Conservation (phyloP, 2,329 filamentous ascomycete genomes). For the Colletotrichum spaethianum region DNA sequence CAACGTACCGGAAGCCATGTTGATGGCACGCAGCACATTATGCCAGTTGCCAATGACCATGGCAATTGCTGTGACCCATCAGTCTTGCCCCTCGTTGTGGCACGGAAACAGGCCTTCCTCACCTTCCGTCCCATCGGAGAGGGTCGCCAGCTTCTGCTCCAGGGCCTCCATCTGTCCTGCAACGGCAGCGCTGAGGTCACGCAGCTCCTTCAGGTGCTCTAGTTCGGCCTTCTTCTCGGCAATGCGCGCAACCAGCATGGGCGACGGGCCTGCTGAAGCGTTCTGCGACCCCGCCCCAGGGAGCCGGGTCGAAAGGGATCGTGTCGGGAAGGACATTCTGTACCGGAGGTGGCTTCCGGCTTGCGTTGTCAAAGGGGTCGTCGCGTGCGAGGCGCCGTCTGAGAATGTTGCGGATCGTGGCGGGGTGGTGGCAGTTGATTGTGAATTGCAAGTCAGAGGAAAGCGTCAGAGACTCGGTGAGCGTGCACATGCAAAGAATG, state of each 20-base stretch:
- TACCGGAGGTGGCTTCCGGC: background rate
- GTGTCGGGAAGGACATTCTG: constrained; percentile 70
- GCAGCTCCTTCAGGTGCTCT: constrained; percentile 82
- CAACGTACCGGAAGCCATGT: constrained; percentile 84
- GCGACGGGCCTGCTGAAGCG: constrained; percentile 71
- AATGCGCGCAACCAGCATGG: constrained; percentile 80
- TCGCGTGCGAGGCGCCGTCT: background rate
- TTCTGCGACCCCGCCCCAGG: constrained; percentile 71
- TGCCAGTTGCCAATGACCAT: constrained; percentile 91
- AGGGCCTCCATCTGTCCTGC: constrained; percentile 87
- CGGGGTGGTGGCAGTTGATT: constrained; percentile 7
- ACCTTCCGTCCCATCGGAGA: constrained; percentile 89
- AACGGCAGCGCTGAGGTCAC: constrained; percentile 83
- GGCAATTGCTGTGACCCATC: constrained; percentile 74
- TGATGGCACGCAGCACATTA: constrained; percentile 86
- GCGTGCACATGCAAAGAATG: constrained; percentile 33
- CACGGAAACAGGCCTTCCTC: constrained; percentile 16
- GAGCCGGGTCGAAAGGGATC: constrained; percentile 75
- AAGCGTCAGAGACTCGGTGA: constrained; percentile 10
- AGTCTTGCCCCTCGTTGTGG: background rate
- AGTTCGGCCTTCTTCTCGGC: constrained; percentile 89
- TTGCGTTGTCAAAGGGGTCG: background rate
- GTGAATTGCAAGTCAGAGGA: background rate
- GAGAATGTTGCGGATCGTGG: background rate
- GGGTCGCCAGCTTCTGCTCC: constrained; percentile 81